phyloP scores from a whole-genome alignment of 129 eudicot species.

The Dittrichia graveolens region DNA sequence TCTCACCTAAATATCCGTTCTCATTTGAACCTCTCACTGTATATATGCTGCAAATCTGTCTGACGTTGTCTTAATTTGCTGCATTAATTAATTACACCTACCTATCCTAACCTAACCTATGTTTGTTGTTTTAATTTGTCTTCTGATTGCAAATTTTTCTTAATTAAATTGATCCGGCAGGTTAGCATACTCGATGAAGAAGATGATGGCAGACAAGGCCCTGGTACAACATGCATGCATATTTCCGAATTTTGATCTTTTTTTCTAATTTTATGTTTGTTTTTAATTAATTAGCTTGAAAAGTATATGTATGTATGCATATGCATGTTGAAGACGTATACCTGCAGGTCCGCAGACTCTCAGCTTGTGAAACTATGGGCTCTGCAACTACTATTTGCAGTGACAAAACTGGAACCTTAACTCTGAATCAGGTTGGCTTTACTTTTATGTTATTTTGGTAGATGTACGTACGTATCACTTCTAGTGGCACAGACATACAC shows the following conservation, averaged over 20 bases:
- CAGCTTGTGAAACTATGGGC: slow-evolving; percentile 99
- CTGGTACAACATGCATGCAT: slow-evolving; percentile 40
- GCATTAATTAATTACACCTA: no score
- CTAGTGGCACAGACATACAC: not conserved
- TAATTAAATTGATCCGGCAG: slow-evolving; percentile 39
- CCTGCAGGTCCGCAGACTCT: slow-evolving; percentile 88
- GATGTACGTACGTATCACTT: not conserved
- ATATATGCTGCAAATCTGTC: not conserved
- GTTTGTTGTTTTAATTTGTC: no score
- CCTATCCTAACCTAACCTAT: no score
- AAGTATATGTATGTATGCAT: not conserved
- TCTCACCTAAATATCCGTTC: no score
- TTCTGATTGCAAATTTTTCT: not conserved
- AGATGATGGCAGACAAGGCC: slow-evolving; percentile 99
- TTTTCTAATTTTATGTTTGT: not conserved
- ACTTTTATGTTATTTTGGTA: slow-evolving; percentile 18
- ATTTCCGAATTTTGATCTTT: no score
- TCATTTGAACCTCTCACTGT: no score
- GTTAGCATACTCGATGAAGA: slow-evolving; percentile 94
- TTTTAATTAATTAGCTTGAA: not conserved
- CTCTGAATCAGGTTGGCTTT: slow-evolving; percentile 77
- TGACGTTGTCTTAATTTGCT: not conserved
- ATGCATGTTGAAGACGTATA: slow-evolving; percentile 10
- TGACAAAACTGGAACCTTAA: slow-evolving; percentile 94
- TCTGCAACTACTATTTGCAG: slow-evolving; percentile 98